A percentile compares a stretch with the other conserved stretches of the same genome.
phyloP scores from a whole-genome alignment of 1,139 yeast genomes.

The Blastobotrys apis region DNA sequence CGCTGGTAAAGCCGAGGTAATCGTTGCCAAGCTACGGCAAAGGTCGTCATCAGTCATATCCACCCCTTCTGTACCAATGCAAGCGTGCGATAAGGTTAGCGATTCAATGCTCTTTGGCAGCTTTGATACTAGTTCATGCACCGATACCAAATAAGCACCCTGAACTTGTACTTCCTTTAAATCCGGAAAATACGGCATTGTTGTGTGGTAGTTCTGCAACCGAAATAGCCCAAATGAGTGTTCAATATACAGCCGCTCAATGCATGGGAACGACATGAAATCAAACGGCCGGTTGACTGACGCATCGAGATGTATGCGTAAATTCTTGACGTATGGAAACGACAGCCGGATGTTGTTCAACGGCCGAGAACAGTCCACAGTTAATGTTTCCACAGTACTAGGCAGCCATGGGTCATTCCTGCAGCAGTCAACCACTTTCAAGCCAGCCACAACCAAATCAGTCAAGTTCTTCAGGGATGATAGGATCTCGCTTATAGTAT shows the following conservation, averaged over 20 bases:
- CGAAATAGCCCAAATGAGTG: background rate
- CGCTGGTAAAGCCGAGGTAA: background rate
- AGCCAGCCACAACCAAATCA: conserved; percentile 1
- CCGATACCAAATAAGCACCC: background rate
- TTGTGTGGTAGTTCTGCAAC: background rate
- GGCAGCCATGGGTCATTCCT: conserved; percentile 5
- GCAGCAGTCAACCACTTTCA: conserved; percentile 1
- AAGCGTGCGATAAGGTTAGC: background rate
- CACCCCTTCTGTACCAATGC: too few species aligned
- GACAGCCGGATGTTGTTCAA: conserved; percentile 2
- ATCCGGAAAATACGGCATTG: background rate
- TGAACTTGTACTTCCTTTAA: background rate
- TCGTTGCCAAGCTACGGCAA: too few species aligned
- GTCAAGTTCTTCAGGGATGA: background rate
- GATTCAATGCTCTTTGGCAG: background rate
- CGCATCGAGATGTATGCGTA: background rate
- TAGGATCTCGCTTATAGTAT: background rate
- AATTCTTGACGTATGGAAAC: background rate
- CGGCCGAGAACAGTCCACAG: conserved; percentile 6
- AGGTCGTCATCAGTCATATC: too few species aligned
- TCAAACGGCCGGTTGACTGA: conserved; percentile 3
- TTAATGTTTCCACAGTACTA: background rate
- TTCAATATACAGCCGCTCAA: conserved; percentile 4
- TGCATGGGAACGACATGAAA: conserved; percentile 4
- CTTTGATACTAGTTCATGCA: background rate